A percentile compares a stretch with the other conserved stretches of the same genome.
These are phyloP conservation scores for Zygoascus biomembranicola DNA, from an alignment of 805 yeast genomes.

Conservation along the genomic window DNA sequence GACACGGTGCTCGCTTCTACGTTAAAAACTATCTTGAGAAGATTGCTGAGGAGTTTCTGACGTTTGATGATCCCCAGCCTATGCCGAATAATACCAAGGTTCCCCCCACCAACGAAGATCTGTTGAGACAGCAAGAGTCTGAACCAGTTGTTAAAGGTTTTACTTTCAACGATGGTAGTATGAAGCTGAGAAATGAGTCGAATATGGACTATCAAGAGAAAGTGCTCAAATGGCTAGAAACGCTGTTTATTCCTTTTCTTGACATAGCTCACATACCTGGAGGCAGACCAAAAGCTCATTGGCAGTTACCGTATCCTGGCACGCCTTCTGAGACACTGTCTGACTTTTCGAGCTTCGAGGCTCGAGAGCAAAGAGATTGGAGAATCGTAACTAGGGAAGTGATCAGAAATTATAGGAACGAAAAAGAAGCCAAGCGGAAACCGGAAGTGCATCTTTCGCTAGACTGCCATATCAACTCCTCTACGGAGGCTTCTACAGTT, in stretches of 20 bases:
- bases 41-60: neutral
- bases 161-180: neutral
- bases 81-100: neutral
- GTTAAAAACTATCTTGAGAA: neutral
- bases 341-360: neutral
- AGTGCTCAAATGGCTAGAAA: conserved; percentile 4
- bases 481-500: neutral
- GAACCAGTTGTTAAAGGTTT: neutral
- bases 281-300: neutral
- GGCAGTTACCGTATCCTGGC: conserved; percentile 4
- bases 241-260: neutral
- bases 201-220: conserved; percentile 2
- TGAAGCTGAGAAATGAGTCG: conserved; percentile 2
- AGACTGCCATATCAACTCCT: neutral
- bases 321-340: conserved; percentile 5
- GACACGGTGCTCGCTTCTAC: neutral
- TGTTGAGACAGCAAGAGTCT: neutral
- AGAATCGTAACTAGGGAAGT: conserved; percentile 1
- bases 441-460: neutral
- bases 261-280: neutral
- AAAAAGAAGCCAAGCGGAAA: neutral
- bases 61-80: neutral
- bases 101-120: neutral
- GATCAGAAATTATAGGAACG: neutral
- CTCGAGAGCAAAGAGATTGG: conserved; percentile 3